A percentile compares a stretch with the other conserved stretches of the same genome.
These are phyloP conservation scores for Salix exigua DNA, from an alignment of 345 rosid genomes.

Conservation along the genomic window DNA sequence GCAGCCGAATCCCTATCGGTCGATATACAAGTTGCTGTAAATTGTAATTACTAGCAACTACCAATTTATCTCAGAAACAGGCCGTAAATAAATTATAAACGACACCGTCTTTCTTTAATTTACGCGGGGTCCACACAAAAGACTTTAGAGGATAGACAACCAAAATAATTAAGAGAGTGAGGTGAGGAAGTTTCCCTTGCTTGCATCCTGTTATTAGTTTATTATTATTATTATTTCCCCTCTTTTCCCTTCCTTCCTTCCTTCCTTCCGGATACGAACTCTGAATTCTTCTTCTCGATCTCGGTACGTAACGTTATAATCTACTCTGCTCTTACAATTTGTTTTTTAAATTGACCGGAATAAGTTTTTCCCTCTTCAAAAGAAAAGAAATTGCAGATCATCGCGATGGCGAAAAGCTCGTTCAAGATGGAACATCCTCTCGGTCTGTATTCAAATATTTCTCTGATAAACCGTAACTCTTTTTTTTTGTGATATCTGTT, in stretches of 20 bases:
- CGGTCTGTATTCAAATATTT: slow-evolving; percentile 41
- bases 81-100: background rate
- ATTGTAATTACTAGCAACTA: too few species aligned
- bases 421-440: slow-evolving; percentile 94
- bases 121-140: background rate
- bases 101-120: background rate
- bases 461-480: background rate
- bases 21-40: background rate
- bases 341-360: background rate
- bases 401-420: slow-evolving; percentile 66
- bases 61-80: background rate
- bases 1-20: background rate
- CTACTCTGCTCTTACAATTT: background rate
- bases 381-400: background rate
- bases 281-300: background rate
- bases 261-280: background rate
- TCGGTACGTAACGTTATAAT: background rate
- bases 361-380: background rate
- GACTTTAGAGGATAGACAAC: background rate
- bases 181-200: background rate
- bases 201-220: background rate
- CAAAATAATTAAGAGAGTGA: background rate
- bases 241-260: background rate
- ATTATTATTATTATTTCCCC: too few species aligned
- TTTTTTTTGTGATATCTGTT: background rate